These are phyloP conservation scores for Lactarius tabidus DNA, from an alignment of 768 basidiomycete genomes.

Conservation along the genomic window DNA sequence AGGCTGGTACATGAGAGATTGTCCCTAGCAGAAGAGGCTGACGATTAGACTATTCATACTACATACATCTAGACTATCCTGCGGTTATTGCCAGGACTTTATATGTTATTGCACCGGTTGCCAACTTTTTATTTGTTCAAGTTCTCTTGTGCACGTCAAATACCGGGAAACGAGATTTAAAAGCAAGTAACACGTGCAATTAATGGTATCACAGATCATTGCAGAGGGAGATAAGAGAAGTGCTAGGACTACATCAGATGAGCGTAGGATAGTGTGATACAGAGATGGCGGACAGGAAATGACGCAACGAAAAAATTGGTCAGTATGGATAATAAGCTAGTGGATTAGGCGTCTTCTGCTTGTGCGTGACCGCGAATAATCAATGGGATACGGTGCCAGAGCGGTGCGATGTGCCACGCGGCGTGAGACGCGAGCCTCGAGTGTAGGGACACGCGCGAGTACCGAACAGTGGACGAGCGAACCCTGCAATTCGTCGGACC, in stretches of 20 bases:
- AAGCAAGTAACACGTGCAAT: not conserved
- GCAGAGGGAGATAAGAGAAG: not conserved
- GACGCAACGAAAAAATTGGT: not conserved
- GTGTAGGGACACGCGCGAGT: not conserved
- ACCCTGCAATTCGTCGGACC: not conserved
- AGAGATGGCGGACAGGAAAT: not conserved
- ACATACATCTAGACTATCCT: slow-evolving; percentile 1
- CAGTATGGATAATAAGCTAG: not conserved
- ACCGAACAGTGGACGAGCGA: not conserved
- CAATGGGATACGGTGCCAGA: slow-evolving; percentile 4
- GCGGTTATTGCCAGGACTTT: slow-evolving; percentile 1
- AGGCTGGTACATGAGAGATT: slow-evolving; percentile 55
- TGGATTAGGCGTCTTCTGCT: not conserved
- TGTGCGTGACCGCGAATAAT: not conserved
- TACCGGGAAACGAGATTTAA: not conserved
- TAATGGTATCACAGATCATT: not conserved
- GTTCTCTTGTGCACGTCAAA: not conserved
- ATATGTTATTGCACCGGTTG: not conserved
- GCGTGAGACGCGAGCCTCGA: slow-evolving; percentile 1
- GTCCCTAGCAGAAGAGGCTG: slow-evolving; percentile 53
- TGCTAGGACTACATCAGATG: slow-evolving; percentile 1
- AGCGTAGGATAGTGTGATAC: not conserved
- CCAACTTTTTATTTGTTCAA: not conserved
- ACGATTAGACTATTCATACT: slow-evolving; percentile 41
- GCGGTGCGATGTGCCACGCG: slow-evolving; percentile 6